Percentiles rank a stretch among this genome's conserved stretches.
Conservation (phyloP, 306 rosid species). For the Quercus mongolica region DNA sequence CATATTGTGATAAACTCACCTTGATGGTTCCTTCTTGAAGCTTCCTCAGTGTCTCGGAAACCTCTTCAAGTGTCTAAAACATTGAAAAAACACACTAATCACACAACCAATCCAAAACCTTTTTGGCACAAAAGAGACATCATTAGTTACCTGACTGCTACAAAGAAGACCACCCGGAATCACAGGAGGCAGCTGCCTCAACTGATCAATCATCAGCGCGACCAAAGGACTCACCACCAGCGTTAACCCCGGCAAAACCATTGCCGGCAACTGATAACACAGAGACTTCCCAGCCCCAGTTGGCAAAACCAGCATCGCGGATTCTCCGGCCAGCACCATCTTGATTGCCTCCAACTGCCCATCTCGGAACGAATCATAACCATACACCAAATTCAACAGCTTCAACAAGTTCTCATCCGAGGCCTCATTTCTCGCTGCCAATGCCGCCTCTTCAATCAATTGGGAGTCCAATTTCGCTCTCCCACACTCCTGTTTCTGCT, state of each 20-base stretch:
- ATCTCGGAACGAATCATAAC: slow-evolving; percentile 71
- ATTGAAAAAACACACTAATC: slow-evolving; percentile 5
- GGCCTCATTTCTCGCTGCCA: slow-evolving; percentile 37
- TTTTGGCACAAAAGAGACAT: slow-evolving; percentile 2
- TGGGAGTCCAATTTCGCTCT: slow-evolving; percentile 29
- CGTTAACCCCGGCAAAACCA: slow-evolving; percentile 77
- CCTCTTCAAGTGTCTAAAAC: slow-evolving; percentile 66
- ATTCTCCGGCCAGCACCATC: slow-evolving; percentile 68
- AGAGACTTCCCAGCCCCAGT: slow-evolving; percentile 94
- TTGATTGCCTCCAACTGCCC: slow-evolving; percentile 83
- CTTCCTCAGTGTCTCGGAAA: slow-evolving; percentile 55
- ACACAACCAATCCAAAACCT: background rate
- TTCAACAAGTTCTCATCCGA: slow-evolving; percentile 69
- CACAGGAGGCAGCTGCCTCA: slow-evolving; percentile 69
- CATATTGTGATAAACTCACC: slow-evolving; percentile 36
- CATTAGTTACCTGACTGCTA: slow-evolving; percentile 64
- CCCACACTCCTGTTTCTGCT: slow-evolving; percentile 28
- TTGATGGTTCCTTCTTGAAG: slow-evolving; percentile 66
- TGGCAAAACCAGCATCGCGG: slow-evolving; percentile 81
- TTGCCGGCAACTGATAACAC: slow-evolving; percentile 85
- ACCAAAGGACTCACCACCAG: slow-evolving; percentile 87
- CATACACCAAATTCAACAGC: slow-evolving; percentile 56
- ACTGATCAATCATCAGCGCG: slow-evolving; percentile 93
- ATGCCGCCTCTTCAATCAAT: slow-evolving; percentile 41
- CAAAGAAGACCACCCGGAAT: slow-evolving; percentile 71